These are phyloP conservation scores for Phalaenopsis aphrodite DNA, from an alignment of 106 monocot genomes.

Conservation along the genomic window DNA sequence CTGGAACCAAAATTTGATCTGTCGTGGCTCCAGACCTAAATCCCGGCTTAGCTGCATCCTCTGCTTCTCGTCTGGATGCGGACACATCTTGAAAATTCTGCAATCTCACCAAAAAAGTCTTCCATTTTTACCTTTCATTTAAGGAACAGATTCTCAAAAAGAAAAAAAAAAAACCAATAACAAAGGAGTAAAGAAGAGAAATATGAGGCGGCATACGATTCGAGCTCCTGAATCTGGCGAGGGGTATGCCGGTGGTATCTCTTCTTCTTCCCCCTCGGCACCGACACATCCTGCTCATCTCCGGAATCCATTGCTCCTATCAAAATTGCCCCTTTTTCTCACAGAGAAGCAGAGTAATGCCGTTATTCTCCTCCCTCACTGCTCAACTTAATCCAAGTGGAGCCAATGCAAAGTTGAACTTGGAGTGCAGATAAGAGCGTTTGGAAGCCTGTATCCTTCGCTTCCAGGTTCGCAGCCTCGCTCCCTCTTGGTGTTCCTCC, in stretches of 20 bases:
- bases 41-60: conserved; percentile 67
- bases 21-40: conserved; percentile 41
- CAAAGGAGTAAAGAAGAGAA: background rate
- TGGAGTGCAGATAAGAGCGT: no score
- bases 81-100: conserved; percentile 53
- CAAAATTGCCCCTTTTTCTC: conserved; percentile 4
- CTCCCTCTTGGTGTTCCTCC: background rate
- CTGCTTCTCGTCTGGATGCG: conserved; percentile 80
- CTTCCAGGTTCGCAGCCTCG: background rate
- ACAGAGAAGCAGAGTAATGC: conserved; percentile 1
- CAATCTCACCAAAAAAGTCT: background rate
- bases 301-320: conserved; percentile 34
- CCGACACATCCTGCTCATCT: conserved; percentile 41
- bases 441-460: background rate
- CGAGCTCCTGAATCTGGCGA: conserved; percentile 67
- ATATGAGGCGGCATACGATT: conserved; percentile 38
- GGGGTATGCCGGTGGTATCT: conserved; percentile 59
- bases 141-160: background rate
- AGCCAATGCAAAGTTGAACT: no score
- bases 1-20: conserved; percentile 87
- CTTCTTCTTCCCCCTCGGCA: conserved; percentile 33
- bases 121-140: background rate
- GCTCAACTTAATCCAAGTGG: no score
- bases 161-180: background rate
- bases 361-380: background rate